phyloP scores from a whole-genome alignment of 306 rosid genomes.

The Fragaria iinumae region DNA sequence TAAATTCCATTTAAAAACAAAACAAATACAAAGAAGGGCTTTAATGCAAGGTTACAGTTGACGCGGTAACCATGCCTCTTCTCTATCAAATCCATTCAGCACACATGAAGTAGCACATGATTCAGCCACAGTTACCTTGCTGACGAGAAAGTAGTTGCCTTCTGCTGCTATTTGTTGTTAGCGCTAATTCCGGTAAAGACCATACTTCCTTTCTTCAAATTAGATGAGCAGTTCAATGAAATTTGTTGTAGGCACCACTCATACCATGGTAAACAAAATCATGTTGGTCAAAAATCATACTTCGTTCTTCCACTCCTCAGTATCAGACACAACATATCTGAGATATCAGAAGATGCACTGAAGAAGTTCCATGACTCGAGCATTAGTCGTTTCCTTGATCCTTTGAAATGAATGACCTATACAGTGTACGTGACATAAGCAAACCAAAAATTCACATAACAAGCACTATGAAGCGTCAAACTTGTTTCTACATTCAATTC shows the following conservation, averaged over 20 bases:
- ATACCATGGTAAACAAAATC: background rate
- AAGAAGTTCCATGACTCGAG: conserved; percentile 89
- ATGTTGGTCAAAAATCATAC: conserved; percentile 64
- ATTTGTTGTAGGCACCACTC: background rate
- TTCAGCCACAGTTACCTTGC: background rate
- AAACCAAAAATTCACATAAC: background rate
- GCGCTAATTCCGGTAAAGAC: too few relatives aligned
- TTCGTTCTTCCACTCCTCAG: conserved; percentile 83
- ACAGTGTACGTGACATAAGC: conserved; percentile 8
- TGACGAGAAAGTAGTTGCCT: background rate
- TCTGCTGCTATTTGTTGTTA: background rate
- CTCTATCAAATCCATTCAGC: background rate
- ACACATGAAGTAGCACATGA: background rate
- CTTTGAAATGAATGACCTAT: conserved; percentile 96
- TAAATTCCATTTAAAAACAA: too few relatives aligned
- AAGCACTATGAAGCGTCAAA: background rate
- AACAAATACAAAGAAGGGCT: too few relatives aligned
- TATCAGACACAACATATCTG: conserved; percentile 84
- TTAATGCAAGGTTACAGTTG: background rate
- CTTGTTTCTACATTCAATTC: background rate
- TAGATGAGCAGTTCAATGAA: background rate
- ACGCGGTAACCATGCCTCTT: background rate
- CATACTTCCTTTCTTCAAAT: background rate
- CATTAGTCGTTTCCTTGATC: conserved; percentile 96
- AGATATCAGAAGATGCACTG: conserved; percentile 43